Conservation (phyloP, 2,329 filamentous ascomycete genomes). For the Ceratocystis alfenasii region DNA sequence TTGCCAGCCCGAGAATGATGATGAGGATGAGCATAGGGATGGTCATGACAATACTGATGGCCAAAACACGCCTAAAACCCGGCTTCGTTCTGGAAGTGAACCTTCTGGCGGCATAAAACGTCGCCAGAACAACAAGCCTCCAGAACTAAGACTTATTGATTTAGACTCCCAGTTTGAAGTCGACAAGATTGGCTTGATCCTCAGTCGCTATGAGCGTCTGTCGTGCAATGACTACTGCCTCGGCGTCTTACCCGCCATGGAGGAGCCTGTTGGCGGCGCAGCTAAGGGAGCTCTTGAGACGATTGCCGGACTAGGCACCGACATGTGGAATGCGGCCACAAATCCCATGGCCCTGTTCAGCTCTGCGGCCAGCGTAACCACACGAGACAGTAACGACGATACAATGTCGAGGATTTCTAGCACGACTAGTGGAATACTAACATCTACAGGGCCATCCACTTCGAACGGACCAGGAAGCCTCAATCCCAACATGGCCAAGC, state of each 20-base stretch:
- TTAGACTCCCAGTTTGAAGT: constrained; percentile 75
- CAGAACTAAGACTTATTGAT: constrained; percentile 84
- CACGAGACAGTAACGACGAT: constrained; percentile 49
- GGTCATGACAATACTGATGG: not conserved
- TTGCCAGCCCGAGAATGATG: constrained; percentile 61
- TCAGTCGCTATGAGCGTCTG: constrained; percentile 77
- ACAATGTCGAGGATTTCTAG: constrained; percentile 35
- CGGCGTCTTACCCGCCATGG: constrained; percentile 61
- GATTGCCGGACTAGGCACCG: constrained; percentile 57
- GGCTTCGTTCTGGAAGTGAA: constrained; percentile 39
- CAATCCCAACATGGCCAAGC: constrained; percentile 45
- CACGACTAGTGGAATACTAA: constrained; percentile 25
- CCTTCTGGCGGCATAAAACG: constrained; percentile 55
- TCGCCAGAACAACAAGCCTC: constrained; percentile 67
- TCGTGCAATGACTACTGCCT: constrained; percentile 88
- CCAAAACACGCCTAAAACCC: constrained; percentile 24
- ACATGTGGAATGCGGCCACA: constrained; percentile 83
- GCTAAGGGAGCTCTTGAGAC: constrained; percentile 66
- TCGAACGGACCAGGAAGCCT: constrained; percentile 27
- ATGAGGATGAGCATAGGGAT: constrained; percentile 33
- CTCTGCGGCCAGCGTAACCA: constrained; percentile 66
- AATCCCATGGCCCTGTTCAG: constrained; percentile 80
- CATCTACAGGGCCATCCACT: constrained; percentile 25
- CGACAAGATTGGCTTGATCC: constrained; percentile 72
- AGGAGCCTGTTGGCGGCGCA: constrained; percentile 30